Percentiles rank a stretch among this genome's conserved stretches.
Evolutionary conservation across 352 stramenopile species (phyloP).

Genomic region (Pythium graminicola): DNA sequence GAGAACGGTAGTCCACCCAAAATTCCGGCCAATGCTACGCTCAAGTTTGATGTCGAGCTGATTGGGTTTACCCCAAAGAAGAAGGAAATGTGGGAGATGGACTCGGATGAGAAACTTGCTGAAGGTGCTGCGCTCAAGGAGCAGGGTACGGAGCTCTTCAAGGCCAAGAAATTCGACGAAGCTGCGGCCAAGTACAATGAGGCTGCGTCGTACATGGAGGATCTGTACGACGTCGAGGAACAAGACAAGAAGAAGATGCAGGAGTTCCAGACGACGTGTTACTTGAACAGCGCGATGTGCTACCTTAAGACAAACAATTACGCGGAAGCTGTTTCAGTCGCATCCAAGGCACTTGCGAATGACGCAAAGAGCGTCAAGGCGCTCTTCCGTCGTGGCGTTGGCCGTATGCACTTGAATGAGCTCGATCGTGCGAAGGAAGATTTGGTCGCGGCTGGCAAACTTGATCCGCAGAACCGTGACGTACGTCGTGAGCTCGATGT

Average conservation of each 20-base stretch:
- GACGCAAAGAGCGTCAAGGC: conserved; percentile 79
- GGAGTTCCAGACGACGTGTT: conserved; percentile 84
- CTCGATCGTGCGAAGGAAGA: conserved; percentile 85
- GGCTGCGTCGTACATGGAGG: conserved; percentile 76
- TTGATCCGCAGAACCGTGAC: conserved; percentile 77
- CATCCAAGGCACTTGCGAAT: conserved; percentile 79
- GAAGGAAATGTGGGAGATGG: conserved; percentile 94
- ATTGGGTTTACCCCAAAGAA: conserved; percentile 92
- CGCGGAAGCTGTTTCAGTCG: conserved; percentile 73
- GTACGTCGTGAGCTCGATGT: conserved; percentile 68
- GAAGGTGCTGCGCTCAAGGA: conserved; percentile 87
- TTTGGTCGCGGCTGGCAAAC: conserved; percentile 69
- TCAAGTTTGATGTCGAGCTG: conserved; percentile 75
- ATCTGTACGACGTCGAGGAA: conserved; percentile 82
- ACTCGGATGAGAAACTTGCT: conserved; percentile 72
- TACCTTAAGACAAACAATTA: conserved; percentile 92
- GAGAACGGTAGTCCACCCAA: conserved; percentile 58
- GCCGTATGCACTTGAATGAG: conserved; percentile 79
- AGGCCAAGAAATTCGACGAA: conserved; percentile 79
- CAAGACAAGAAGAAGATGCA: conserved; percentile 84
- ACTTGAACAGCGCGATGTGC: conserved; percentile 93
- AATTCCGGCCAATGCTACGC: conserved; percentile 60
- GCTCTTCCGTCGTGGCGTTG: conserved; percentile 78
- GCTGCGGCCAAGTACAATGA: conserved; percentile 83
- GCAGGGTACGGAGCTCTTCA: conserved; percentile 91